Conservation (phyloP, 345 rosid genomes). For the Passiflora organensis region DNA sequence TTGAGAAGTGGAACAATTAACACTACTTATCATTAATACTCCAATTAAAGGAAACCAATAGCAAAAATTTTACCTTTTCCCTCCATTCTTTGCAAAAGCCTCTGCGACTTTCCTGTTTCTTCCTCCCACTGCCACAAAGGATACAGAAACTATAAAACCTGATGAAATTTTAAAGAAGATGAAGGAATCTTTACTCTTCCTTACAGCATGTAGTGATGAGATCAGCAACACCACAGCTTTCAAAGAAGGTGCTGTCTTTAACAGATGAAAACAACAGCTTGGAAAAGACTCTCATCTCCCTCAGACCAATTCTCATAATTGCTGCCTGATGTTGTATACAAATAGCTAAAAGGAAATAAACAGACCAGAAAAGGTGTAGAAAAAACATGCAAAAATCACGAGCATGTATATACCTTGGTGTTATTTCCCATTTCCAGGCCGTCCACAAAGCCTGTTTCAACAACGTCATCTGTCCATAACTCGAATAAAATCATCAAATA, state of each 20-base stretch:
- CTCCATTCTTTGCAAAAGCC: conserved; percentile 76
- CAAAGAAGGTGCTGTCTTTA: conserved; percentile 81
- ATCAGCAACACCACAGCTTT: conserved; percentile 96
- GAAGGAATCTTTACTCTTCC: conserved; percentile 19
- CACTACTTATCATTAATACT: conserved; percentile 1
- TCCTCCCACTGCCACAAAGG: conserved; percentile 64
- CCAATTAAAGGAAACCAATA: neutral
- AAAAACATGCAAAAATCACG: conserved; percentile 1
- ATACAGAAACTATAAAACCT: conserved; percentile 5
- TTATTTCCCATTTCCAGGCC: conserved; percentile 97
- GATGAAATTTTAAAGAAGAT: neutral
- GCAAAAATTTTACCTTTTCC: conserved; percentile 55
- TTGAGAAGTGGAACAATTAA: conserved; percentile 11
- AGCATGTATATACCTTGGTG: conserved; percentile 55
- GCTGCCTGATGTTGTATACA: conserved; percentile 57
- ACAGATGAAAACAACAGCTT: conserved; percentile 80
- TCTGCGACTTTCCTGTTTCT: conserved; percentile 89
- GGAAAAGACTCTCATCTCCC: conserved; percentile 90
- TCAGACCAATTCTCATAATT: conserved; percentile 87
- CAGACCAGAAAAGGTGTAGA: neutral
- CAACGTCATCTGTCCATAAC: conserved; percentile 8
- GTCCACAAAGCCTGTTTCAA: conserved; percentile 67
- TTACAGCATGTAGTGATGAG: conserved; percentile 90
- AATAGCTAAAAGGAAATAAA: conserved; percentile 5
- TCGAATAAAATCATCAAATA: neutral